Conservation (phyloP, 1,284 basidiomycete species). For the Boletellus deceptivus region DNA sequence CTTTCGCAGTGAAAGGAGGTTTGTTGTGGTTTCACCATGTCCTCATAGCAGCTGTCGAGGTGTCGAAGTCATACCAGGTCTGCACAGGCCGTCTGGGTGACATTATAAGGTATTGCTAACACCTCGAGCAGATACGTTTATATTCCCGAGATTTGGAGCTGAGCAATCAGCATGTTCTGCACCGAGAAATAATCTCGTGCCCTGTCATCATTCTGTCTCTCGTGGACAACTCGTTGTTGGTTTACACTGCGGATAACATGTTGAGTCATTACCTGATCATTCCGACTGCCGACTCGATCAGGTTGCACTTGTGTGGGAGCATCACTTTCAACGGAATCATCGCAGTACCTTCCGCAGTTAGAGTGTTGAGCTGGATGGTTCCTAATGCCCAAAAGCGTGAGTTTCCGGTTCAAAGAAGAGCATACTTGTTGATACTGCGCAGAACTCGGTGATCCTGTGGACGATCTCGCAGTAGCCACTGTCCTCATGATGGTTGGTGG, state of each 20-base stretch:
- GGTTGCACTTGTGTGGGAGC: constrained; percentile 88
- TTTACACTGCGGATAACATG: constrained; percentile 96
- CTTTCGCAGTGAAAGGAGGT: constrained; percentile 88
- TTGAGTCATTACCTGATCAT: constrained; percentile 92
- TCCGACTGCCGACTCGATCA: constrained; percentile 81
- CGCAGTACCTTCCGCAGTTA: constrained; percentile 78
- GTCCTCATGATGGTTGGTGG: constrained; percentile 97
- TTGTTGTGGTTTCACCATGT: constrained; percentile 98
- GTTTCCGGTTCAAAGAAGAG: constrained; percentile 26
- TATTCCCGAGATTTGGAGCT: constrained; percentile 96
- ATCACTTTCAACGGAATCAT: constrained; percentile 95
- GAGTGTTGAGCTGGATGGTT: constrained; percentile 97
- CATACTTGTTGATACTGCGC: constrained; percentile 13
- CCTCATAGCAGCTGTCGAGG: constrained; percentile 86
- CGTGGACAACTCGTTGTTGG: constrained; percentile 94
- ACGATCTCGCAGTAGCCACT: constrained; percentile 92
- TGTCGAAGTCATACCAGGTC: constrained; percentile 78
- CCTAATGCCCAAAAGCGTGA: constrained; percentile 89
- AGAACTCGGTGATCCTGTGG: constrained; percentile 93
- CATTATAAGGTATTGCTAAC: constrained; percentile 3
- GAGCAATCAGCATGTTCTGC: constrained; percentile 81
- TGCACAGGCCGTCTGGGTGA: constrained; percentile 17
- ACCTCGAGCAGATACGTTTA: constrained; percentile 62
- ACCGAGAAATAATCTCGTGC: constrained; percentile 77
- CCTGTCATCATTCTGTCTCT: constrained; percentile 85